Conservation (phyloP, 1,139 yeast genomes). For the Petasospora rhodanensis region DNA sequence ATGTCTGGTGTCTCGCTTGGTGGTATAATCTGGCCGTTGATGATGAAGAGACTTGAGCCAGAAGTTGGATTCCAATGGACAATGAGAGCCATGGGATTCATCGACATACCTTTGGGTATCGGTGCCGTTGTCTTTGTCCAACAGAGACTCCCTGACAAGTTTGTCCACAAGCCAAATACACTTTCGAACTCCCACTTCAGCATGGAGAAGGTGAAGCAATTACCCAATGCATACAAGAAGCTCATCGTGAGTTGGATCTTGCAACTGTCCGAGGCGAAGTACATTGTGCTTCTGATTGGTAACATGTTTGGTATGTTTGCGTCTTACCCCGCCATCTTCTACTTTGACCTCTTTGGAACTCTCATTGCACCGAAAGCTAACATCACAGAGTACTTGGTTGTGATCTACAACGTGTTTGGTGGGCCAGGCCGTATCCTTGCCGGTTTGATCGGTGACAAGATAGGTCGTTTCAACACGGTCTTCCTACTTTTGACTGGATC, state of each 20-base stretch:
- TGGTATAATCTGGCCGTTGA: conserved; percentile 22
- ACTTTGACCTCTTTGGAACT: conserved; percentile 21
- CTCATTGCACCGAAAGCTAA: conserved; percentile 12
- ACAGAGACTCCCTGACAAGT: conserved; percentile 11
- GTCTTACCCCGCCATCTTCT: conserved; percentile 22
- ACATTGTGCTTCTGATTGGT: conserved; percentile 9
- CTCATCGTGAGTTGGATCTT: conserved; percentile 13
- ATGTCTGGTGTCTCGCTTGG: conserved; percentile 52
- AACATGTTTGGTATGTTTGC: conserved; percentile 21
- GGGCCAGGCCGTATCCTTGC: conserved; percentile 22
- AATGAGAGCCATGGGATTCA: conserved; percentile 18
- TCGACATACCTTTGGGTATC: conserved; percentile 17
- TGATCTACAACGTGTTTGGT: conserved; percentile 20
- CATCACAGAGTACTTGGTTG: conserved; percentile 16
- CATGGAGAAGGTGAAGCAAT: conserved; percentile 7
- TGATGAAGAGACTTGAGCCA: conserved; percentile 18
- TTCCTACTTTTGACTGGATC: conserved; percentile 7
- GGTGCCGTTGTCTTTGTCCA: conserved; percentile 16
- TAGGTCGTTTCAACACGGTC: conserved; percentile 19
- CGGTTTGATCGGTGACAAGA: conserved; percentile 17
- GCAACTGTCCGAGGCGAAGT: conserved; percentile 10
- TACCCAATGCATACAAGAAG: conserved; percentile 11
- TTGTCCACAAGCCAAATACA: conserved; percentile 11
- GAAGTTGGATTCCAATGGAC: conserved; percentile 19
- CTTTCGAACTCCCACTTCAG: conserved; percentile 18